Evolutionary conservation across 2,329 filamentous ascomycete species (phyloP), one percentile per base, ranked within the genome.

Genomic region (Hymenoscyphus albidus): DNA sequence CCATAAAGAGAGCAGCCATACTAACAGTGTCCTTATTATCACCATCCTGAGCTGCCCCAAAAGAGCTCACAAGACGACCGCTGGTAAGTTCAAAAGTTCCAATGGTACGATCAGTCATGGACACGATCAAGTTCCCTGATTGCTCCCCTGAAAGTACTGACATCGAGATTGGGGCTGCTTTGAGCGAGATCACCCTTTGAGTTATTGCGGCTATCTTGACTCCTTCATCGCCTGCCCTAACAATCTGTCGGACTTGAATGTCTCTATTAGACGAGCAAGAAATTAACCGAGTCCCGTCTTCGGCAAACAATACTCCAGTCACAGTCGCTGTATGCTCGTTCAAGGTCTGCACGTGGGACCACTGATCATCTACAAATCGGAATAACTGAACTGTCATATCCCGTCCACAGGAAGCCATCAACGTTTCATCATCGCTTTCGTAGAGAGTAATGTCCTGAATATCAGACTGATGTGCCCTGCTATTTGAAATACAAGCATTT

Each of bases 301-400:
- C 84, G 2, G 90, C 85, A 64, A 96, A 92, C 9, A 93, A 82
- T 35, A 97, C 79, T 82, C 82, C 73, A 88, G 88, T 62, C 85
- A 99, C 93, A 68, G 91, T 91, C 27, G 93, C 92, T 38, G 93
- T 88, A 76, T 98, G 96, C 70, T 99, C 94, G 63, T 91, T 88
- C 74, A 98, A 85, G 0, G 95, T 99, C 76, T 99, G 95, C 61
- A 97, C 85, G 64, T 97, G 85, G 64, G 90, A 85, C 76, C 96
- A 89, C 2, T 77, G 78, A 2, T 86, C 83, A 13, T 77, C 80
- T 1, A 79, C 78, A 31, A 82, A 81, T 32, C 82, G 81, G 74
- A 97, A 98, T n/a, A 99, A 80, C 75, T 99, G 95, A 0, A 94
- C 86, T n/a, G 90, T 97, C 60, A 95, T 88, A 77, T 99, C 95